Base-by-base conservation (phyloP, 2,329 filamentous ascomycete species). In the Paecilomyces niveus region DNA sequence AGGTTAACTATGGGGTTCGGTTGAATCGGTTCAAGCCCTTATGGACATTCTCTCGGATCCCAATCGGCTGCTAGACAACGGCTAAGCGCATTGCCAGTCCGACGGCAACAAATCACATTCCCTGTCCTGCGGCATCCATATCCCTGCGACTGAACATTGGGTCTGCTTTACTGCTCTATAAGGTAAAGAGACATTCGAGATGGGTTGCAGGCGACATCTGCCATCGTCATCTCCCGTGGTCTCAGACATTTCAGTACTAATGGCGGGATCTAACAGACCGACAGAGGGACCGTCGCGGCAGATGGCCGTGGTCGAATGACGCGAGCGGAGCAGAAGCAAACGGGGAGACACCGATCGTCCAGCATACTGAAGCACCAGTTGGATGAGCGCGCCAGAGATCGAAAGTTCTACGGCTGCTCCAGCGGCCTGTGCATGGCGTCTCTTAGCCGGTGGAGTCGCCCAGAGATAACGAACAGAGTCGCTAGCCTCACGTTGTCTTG, bases 101-200 rank as follows among this genome's bases (percentile, higher is more conserved):
- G 54, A 59, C 64, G 65, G 65, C 63, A 64, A 61, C 63, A 54
- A 65, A 67, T 67, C 59, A 64, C 21, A 60, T 49, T 18, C 35
- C 39, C 22, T 15, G 45, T 24, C 13, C 7, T 18, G 13, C 18
- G 35, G 35, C 35, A 18, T 45, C 35, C 15, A n/a, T 18, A 21
- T 45, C 39, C 39, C 15, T 45, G 39, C 39, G 39, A 45, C 39
- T 4, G 26, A 29, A 39, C 33, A 15, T 13, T 15, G n/a, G 1
- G 35, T 39, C 13, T 15, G 5, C n/a, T 15, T 13, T n/a, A 29
- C 26, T 39, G 3, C 35, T 4, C 35, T n/a, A 15, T 13, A 39
- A 6, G 13, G 13, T n/a, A n/a, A n/a, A 39, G 35, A n/a, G 15
- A 18, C 13, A n/a, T 5, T 15, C 15, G 13, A 45, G 6, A 8